Evolutionary conservation across 306 rosid species (phyloP).

Genomic region (Quercus ilex): DNA sequence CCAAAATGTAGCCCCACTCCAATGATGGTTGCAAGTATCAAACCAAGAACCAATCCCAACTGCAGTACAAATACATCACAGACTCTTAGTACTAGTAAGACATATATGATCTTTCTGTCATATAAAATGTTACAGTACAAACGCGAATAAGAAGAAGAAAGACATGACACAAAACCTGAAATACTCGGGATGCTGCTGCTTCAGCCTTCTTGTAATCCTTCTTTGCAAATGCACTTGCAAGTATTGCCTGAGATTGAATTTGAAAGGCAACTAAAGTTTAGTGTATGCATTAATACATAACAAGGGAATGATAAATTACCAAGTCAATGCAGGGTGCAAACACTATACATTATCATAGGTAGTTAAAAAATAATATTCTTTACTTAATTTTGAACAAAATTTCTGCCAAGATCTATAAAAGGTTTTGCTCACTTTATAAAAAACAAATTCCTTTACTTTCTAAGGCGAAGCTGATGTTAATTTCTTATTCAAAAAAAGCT

Average conservation of each 20-base stretch:
- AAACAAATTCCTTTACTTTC: neutral
- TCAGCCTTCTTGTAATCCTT: conserved; percentile 71
- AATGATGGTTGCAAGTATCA: conserved; percentile 58
- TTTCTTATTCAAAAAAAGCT: neutral
- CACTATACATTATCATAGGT: neutral
- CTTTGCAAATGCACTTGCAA: conserved; percentile 89
- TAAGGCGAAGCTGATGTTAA: neutral
- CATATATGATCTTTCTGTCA: neutral
- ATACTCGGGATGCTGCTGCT: conserved; percentile 70
- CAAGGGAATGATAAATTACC: neutral
- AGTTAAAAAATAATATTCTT: neutral
- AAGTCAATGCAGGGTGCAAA: neutral
- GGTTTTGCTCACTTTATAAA: too few relatives aligned
- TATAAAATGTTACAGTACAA: neutral
- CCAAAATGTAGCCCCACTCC: conserved; percentile 79
- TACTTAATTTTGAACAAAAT: neutral
- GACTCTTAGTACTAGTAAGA: neutral
- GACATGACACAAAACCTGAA: conserved; percentile 52
- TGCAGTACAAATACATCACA: conserved; percentile 30
- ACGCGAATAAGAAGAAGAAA: neutral
- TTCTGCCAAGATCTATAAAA: too few relatives aligned
- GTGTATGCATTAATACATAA: neutral
- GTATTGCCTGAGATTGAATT: conserved; percentile 64
- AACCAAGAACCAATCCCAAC: conserved; percentile 84
- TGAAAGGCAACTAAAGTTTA: conserved; percentile 8